phyloP scores from a whole-genome alignment of 768 basidiomycete species.

The Kondoa subrosea region DNA sequence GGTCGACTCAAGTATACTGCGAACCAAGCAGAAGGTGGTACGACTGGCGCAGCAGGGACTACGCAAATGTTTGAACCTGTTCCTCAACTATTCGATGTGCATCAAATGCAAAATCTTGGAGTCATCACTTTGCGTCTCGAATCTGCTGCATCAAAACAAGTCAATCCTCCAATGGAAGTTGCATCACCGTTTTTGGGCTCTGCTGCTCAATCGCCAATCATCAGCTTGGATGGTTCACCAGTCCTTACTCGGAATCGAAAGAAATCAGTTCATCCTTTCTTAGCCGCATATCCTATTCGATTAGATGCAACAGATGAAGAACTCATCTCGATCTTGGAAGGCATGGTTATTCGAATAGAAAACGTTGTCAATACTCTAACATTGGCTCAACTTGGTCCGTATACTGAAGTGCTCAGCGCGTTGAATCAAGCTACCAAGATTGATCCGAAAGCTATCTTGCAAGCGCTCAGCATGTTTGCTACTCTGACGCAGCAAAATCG shows the following conservation, averaged over 20 bases:
- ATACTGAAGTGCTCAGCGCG: conserved; percentile 22
- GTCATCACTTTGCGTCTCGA: conserved; percentile 14
- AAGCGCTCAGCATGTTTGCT: conserved; percentile 14
- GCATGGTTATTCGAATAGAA: conserved; percentile 24
- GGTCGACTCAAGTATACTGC: conserved; percentile 6
- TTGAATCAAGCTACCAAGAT: conserved; percentile 15
- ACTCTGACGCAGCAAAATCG: neutral
- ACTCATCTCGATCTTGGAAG: conserved; percentile 24
- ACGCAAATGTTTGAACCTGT: conserved; percentile 7
- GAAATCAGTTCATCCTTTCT: conserved; percentile 14
- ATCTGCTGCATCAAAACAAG: conserved; percentile 4
- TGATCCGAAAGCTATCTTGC: conserved; percentile 13
- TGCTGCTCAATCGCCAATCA: conserved; percentile 7
- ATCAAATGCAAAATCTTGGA: conserved; percentile 10
- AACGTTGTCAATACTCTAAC: conserved; percentile 23
- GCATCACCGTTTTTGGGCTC: neutral
- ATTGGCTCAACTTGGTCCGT: conserved; percentile 26
- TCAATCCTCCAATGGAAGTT: neutral
- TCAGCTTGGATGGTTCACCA: conserved; percentile 9
- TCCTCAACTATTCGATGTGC: conserved; percentile 10
- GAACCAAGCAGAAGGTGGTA: conserved; percentile 4
- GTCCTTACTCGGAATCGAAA: conserved; percentile 14
- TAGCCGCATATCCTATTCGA: conserved; percentile 22
- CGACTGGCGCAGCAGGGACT: neutral
- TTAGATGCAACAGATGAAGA: conserved; percentile 26